Evolutionary conservation across 106 monocot genomes (phyloP), one percentile per base, ranked within the genome.

Genomic region (Hemerocallis citrina): DNA sequence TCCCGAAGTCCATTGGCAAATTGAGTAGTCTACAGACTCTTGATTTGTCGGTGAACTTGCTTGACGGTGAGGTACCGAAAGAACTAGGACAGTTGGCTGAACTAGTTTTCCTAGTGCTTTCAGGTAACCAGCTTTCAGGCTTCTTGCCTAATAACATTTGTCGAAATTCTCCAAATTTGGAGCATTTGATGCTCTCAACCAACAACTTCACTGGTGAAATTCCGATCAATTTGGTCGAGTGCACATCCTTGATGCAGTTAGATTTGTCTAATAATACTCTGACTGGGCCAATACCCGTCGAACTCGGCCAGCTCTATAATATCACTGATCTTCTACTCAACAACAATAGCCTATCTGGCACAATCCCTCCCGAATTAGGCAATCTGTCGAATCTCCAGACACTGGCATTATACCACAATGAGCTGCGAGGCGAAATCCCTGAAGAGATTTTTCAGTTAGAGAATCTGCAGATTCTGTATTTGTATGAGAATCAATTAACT

Each of bases 271-370:
- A 88, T 70, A 98, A 98, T 52, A 79, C 82, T 58, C 62, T 92
- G 34, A 41, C 47, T 42, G 96, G 91, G 7, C 11, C 3, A 1
- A 88, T 98, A 24, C 91, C 88, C 0, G 50, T 35, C 2, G 62
- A 79, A 55, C 63, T 98, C 48, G 87, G 91, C 27, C 51, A 68
- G 66, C 74, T 98, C 38, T 27, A 24, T 6, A 61, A 70, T 2
- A 79, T 98, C 46, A 88, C 91, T 20, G 82, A 92, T 64, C 79
- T 98, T 44, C 21, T 88, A 27, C 85, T 98, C 62, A 87, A 98
- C 69, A 98, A 98, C 75, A 96, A 92, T 74, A 91, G 71, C 75
- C 61, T 98, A 34, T 62, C 72, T 3, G 96, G 91, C 5, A 24
- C 59, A 2, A 79, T 98, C 17, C 92, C 87, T 15, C 34, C 14